phyloP scores from a whole-genome alignment of 345 rosid genomes.

The Excoecaria agallocha region DNA sequence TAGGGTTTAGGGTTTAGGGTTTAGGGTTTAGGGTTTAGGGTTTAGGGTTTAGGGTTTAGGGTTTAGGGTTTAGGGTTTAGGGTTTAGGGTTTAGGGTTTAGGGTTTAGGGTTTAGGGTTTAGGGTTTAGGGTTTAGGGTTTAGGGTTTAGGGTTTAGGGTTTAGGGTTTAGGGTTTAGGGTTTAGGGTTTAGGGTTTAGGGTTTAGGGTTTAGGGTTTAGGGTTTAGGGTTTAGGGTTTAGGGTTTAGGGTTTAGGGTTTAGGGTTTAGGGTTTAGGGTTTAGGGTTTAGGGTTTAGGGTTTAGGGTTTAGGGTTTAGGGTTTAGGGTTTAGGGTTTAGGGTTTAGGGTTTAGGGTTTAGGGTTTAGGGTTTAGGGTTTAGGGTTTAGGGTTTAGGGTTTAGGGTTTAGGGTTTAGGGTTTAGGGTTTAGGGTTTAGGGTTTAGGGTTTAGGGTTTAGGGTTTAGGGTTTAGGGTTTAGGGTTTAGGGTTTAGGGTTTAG shows the following conservation, averaged over 20 bases:
- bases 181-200: conserved; percentile 5
- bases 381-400: not conserved
- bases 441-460: not conserved
- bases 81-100: conserved; percentile 3
- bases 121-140: not conserved
- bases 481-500: not conserved
- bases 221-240: conserved; percentile 1
- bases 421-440: not conserved
- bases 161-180: not conserved
- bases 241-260: conserved; percentile 1
- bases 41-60: conserved; percentile 7
- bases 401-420: not conserved
- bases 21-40: conserved; percentile 21
- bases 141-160: not conserved
- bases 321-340: not conserved
- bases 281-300: not conserved
- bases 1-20: conserved; percentile 22
- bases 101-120: not conserved
- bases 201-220: conserved; percentile 2
- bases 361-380: not conserved
- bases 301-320: not conserved
- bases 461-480: not conserved
- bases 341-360: not conserved
- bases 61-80: conserved; percentile 7
- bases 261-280: not conserved